Percentiles rank a stretch among this genome's conserved stretches.
phyloP scores from a whole-genome alignment of 306 rosid species.

The Dalbergia cultrata region DNA sequence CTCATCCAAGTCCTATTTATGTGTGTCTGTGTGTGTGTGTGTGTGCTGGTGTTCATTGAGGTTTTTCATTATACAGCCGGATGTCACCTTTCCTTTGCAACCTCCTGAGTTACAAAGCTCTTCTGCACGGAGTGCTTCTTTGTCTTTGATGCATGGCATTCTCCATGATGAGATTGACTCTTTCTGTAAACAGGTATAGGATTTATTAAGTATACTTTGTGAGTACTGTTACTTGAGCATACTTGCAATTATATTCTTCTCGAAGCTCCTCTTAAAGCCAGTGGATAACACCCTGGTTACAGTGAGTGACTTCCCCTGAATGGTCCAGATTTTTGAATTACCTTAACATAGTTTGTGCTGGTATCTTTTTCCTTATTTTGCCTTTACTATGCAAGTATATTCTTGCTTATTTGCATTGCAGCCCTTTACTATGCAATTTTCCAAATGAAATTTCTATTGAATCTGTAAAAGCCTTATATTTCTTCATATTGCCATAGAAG shows the following conservation, averaged over 20 bases:
- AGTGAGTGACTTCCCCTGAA: neutral
- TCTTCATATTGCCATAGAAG: slow-evolving; percentile 28
- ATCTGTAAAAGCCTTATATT: slow-evolving; percentile 32
- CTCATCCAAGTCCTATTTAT: slow-evolving; percentile 28
- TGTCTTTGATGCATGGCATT: slow-evolving; percentile 73
- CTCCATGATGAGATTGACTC: slow-evolving; percentile 86
- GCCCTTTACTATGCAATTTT: slow-evolving; percentile 4
- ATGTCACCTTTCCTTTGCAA: slow-evolving; percentile 84
- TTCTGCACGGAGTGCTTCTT: slow-evolving; percentile 62
- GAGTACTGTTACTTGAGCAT: slow-evolving; percentile 14
- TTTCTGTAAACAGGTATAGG: slow-evolving; percentile 79
- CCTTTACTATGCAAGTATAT: too few relatives aligned
- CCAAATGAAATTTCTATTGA: slow-evolving; percentile 37
- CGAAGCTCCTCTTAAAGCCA: slow-evolving; percentile 25
- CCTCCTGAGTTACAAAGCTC: slow-evolving; percentile 75
- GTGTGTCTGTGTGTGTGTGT: slow-evolving; percentile 24
- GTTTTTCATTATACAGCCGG: slow-evolving; percentile 73
- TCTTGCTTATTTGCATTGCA: neutral
- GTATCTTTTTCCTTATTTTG: slow-evolving; percentile 19
- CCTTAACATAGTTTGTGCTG: neutral
- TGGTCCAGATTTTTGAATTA: slow-evolving; percentile 16
- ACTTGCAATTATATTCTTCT: slow-evolving; percentile 18
- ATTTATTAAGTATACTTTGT: slow-evolving; percentile 16
- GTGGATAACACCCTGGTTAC: slow-evolving; percentile 35
- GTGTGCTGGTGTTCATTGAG: slow-evolving; percentile 37